A percentile compares a stretch with the other conserved stretches of the same genome.
Conservation (phyloP, 768 basidiomycete species). For the Pseudohyphozyma bogoriensis region DNA sequence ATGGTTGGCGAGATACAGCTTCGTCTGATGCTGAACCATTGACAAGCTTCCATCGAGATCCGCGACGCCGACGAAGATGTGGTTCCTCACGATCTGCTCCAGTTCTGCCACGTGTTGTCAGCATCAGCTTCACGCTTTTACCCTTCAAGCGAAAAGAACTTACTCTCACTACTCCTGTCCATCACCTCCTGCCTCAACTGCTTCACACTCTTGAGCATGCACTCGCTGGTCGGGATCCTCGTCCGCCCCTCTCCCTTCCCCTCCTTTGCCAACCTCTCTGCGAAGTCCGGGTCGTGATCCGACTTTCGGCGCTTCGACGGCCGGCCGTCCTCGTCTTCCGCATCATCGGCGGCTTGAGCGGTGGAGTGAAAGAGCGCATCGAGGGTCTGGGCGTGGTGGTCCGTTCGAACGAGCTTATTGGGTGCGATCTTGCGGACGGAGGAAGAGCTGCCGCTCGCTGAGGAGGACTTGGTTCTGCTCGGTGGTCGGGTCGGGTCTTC, state of each 20-base stretch:
- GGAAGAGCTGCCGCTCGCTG: constrained; percentile 1
- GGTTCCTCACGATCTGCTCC: constrained; percentile 69
- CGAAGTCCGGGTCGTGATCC: constrained; percentile 24
- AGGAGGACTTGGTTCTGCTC: not conserved
- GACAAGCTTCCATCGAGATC: constrained; percentile 64
- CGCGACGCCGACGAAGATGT: constrained; percentile 86
- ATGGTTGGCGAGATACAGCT: constrained; percentile 82
- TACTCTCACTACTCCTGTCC: constrained; percentile 62
- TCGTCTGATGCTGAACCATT: constrained; percentile 74
- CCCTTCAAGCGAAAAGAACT: constrained; percentile 28
- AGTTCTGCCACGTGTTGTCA: constrained; percentile 61
- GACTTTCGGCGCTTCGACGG: constrained; percentile 4
- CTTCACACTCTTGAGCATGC: constrained; percentile 63
- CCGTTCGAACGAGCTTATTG: constrained; percentile 83
- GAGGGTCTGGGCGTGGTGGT: constrained; percentile 72
- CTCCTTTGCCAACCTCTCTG: constrained; percentile 18
- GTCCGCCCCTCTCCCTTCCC: constrained; percentile 23
- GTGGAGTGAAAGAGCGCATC: constrained; percentile 97
- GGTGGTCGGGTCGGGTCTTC: constrained; percentile 24
- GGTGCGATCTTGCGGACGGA: constrained; percentile 10
- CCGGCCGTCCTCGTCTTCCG: no score
- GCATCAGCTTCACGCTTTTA: not conserved
- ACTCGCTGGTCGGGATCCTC: constrained; percentile 60
- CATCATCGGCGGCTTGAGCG: constrained; percentile 16
- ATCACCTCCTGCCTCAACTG: constrained; percentile 50